Conservation (phyloP, 2,329 filamentous ascomycete species). For the Rutstroemia sp. region DNA sequence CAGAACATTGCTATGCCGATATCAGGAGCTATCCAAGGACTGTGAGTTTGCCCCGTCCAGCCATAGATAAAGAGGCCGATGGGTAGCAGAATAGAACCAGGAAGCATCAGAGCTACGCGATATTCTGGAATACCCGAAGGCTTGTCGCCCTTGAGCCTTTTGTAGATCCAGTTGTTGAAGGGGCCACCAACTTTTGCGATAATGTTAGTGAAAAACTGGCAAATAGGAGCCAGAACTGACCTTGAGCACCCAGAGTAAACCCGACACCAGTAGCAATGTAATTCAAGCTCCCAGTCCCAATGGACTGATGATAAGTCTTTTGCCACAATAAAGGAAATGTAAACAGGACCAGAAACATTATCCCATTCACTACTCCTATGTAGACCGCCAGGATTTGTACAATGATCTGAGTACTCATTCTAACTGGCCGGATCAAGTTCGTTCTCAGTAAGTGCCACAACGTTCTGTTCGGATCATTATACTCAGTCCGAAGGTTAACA, state of each 20-base stretch:
- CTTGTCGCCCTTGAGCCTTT: slow-evolving; percentile 14
- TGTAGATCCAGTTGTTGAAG: slow-evolving; percentile 17
- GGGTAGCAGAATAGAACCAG: slow-evolving; percentile 46
- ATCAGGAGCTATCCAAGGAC: slow-evolving; percentile 48
- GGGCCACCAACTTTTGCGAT: too few species aligned
- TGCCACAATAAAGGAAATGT: slow-evolving; percentile 53
- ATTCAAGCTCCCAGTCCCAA: slow-evolving; percentile 49
- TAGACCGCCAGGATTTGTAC: slow-evolving; percentile 44
- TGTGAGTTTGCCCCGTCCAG: slow-evolving; percentile 42
- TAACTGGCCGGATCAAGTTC: slow-evolving; percentile 38
- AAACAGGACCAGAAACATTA: slow-evolving; percentile 47
- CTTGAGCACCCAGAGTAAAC: slow-evolving; percentile 29
- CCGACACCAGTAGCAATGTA: slow-evolving; percentile 42
- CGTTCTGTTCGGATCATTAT: slow-evolving; percentile 37
- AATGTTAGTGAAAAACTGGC: slow-evolving; percentile 29
- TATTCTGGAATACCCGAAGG: slow-evolving; percentile 43
- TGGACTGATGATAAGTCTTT: slow-evolving; percentile 43
- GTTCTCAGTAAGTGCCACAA: slow-evolving; percentile 30
- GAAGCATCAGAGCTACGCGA: slow-evolving; percentile 49
- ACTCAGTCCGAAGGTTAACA: slow-evolving; percentile 37
- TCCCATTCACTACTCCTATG: slow-evolving; percentile 42
- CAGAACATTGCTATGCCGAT: slow-evolving; percentile 45
- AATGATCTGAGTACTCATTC: slow-evolving; percentile 43
- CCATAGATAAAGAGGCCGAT: slow-evolving; percentile 49
- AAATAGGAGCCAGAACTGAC: slow-evolving; percentile 33